These are phyloP conservation scores for Trametes sanguinea DNA, from an alignment of 768 basidiomycete genomes.

Conservation along the genomic window DNA sequence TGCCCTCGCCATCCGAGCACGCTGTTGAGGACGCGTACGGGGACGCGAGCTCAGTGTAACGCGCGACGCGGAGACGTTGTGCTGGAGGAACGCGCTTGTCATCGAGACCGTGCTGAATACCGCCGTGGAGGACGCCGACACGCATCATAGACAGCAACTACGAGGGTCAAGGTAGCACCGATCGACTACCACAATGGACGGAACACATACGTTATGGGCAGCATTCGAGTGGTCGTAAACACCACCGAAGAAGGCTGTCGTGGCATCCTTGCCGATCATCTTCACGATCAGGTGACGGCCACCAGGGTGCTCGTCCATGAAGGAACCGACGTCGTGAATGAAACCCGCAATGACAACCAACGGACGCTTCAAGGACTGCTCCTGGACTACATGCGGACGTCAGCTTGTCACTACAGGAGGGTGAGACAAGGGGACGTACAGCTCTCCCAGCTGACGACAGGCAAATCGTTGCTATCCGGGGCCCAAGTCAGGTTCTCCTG, in stretches of 20 bases:
- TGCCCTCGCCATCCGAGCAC: conserved; percentile 36
- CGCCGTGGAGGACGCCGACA: conserved; percentile 56
- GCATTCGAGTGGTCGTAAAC: conserved; percentile 90
- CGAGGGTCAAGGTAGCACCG: background rate
- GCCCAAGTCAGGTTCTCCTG: conserved; percentile 84
- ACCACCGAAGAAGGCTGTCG: conserved; percentile 92
- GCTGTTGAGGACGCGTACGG: conserved; percentile 38
- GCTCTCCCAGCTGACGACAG: conserved; percentile 84
- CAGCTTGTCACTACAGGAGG: background rate
- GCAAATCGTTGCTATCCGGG: conserved; percentile 68
- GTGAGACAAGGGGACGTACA: conserved; percentile 48
- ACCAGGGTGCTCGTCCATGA: conserved; percentile 91
- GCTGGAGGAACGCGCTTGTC: conserved; percentile 51
- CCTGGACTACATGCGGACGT: conserved; percentile 54
- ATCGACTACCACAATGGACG: background rate
- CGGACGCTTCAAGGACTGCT: conserved; percentile 77
- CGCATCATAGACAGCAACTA: conserved; percentile 61
- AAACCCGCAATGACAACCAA: conserved; percentile 87
- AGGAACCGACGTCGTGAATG: conserved; percentile 85
- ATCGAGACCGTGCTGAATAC: conserved; percentile 52
- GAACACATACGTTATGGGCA: conserved; percentile 69
- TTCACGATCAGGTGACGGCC: conserved; percentile 83
- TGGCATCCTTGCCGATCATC: conserved; percentile 88
- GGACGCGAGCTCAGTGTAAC: conserved; percentile 38
- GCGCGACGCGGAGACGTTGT: conserved; percentile 48